phyloP scores from a whole-genome alignment of 257 asterid genomes.

The Nicotiana obtusifolia region DNA sequence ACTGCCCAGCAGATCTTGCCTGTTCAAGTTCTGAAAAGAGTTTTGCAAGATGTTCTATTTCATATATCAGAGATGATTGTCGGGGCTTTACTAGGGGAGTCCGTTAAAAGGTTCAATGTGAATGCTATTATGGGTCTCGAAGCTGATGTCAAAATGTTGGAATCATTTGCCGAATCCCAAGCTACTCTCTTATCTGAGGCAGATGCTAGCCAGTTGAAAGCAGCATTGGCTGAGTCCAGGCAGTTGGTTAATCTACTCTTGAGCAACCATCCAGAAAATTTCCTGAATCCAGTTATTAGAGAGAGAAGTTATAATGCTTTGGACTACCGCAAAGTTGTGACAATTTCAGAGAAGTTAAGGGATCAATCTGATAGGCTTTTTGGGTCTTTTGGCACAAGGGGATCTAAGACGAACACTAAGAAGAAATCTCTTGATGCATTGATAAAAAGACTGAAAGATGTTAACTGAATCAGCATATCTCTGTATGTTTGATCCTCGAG shows the following conservation, averaged over 20 bases:
- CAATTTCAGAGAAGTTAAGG: conserved; percentile 82
- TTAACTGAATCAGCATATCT: conserved; percentile 36
- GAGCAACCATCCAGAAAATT: conserved; percentile 92
- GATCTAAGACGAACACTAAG: conserved; percentile 81
- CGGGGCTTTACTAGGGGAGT: conserved; percentile 65
- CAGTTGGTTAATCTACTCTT: conserved; percentile 81
- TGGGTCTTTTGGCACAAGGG: conserved; percentile 87
- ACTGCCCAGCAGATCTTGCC: conserved; percentile 94
- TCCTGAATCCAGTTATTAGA: conserved; percentile 82
- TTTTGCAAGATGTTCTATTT: conserved; percentile 70
- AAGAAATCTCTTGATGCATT: conserved; percentile 88
- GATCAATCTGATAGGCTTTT: conserved; percentile 86
- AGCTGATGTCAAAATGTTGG: conserved; percentile 70
- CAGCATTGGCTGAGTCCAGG: conserved; percentile 77
- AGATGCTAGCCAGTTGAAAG: conserved; percentile 60
- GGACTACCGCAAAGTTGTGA: conserved; percentile 73
- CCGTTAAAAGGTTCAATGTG: conserved; percentile 69
- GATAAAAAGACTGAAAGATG: conserved; percentile 87
- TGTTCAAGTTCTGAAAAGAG: conserved; percentile 73
- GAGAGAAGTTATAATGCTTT: conserved; percentile 80
- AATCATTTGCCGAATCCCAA: conserved; percentile 90
- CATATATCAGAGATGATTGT: conserved; percentile 93
- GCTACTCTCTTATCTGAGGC: conserved; percentile 58
- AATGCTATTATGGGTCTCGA: conserved; percentile 78
- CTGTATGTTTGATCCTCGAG: conserved; percentile 26